Conservation (phyloP, 2,329 filamentous ascomycete species). For the Aspergillus candidus region DNA sequence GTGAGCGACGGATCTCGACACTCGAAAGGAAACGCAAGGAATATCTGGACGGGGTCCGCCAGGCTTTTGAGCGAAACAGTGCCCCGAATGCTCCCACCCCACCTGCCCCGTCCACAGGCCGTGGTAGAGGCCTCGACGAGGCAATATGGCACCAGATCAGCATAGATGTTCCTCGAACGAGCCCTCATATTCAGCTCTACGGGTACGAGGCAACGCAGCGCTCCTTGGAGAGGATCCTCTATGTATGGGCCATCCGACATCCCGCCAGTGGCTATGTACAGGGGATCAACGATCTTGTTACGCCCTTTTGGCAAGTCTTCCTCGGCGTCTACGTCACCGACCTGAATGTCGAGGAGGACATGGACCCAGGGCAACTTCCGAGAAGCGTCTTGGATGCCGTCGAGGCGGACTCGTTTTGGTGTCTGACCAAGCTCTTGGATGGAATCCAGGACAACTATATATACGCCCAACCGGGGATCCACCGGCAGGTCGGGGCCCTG, state of each 20-base stretch:
- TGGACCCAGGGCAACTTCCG: slow-evolving; percentile 94
- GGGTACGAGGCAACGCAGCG: slow-evolving; percentile 93
- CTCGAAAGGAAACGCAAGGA: slow-evolving; percentile 93
- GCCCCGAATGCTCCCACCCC: slow-evolving; percentile 39
- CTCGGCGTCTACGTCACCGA: slow-evolving; percentile 93
- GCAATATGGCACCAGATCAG: slow-evolving; percentile 99
- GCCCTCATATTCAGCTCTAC: slow-evolving; percentile 91
- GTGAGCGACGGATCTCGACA: slow-evolving; percentile 81
- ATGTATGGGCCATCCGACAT: slow-evolving; percentile 96
- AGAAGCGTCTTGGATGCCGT: slow-evolving; percentile 89
- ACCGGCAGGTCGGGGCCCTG: slow-evolving; percentile 82
- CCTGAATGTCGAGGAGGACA: slow-evolving; percentile 81
- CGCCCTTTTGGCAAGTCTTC: slow-evolving; percentile 97
- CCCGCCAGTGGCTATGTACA: slow-evolving; percentile 97
- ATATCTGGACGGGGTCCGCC: slow-evolving; percentile 82
- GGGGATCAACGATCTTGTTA: slow-evolving; percentile 96
- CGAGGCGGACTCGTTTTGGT: slow-evolving; percentile 98
- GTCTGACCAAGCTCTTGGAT: slow-evolving; percentile 92
- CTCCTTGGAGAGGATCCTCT: slow-evolving; percentile 88
- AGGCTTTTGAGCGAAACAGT: slow-evolving; percentile 55
- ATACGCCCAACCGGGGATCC: slow-evolving; percentile 92
- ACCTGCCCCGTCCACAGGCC: slow-evolving; percentile 41
- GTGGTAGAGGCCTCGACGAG: slow-evolving; percentile 78
- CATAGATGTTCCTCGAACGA: slow-evolving; percentile 94
- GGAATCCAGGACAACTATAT: slow-evolving; percentile 99